These are phyloP conservation scores for Scutellaria barbata DNA, from an alignment of 257 asterid genomes.

Conservation along the genomic window DNA sequence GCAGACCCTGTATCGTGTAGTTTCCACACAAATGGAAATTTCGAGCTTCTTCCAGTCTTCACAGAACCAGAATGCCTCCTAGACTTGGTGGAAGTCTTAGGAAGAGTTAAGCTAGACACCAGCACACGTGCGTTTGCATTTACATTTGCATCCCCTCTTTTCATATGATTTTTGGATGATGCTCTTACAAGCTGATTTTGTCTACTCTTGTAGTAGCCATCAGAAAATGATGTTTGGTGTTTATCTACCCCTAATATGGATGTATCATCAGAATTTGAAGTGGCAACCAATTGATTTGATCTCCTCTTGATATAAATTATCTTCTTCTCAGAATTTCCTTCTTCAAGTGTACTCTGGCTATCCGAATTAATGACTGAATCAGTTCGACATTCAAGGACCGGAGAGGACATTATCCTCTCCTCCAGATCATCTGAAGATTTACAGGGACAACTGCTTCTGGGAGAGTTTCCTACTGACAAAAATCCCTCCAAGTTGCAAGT, in stretches of 20 bases:
- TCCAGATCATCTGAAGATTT: slow-evolving; percentile 40
- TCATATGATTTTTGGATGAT: slow-evolving; percentile 47
- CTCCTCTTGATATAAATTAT: slow-evolving; percentile 67
- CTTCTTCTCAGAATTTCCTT: slow-evolving; percentile 52
- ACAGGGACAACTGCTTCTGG: slow-evolving; percentile 37
- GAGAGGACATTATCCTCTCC: slow-evolving; percentile 44
- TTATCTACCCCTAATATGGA: slow-evolving; percentile 42
- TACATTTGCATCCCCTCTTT: slow-evolving; percentile 43
- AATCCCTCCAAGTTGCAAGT: slow-evolving; percentile 39
- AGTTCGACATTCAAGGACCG: slow-evolving; percentile 45
- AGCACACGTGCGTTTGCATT: slow-evolving; percentile 40
- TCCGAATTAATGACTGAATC: slow-evolving; percentile 50
- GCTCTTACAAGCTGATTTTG: slow-evolving; percentile 87
- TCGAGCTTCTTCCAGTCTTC: slow-evolving; percentile 52
- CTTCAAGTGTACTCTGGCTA: slow-evolving; percentile 47
- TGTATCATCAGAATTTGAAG: slow-evolving; percentile 51
- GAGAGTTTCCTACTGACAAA: slow-evolving; percentile 41
- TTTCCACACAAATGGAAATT: slow-evolving; percentile 78
- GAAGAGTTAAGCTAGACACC: slow-evolving; percentile 42
- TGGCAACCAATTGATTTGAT: slow-evolving; percentile 83
- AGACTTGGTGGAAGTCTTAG: slow-evolving; percentile 37
- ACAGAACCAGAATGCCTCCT: slow-evolving; percentile 52
- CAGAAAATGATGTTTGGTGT: slow-evolving; percentile 51
- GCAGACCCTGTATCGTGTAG: slow-evolving; percentile 54
- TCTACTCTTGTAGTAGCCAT: slow-evolving; percentile 80